Evolutionary conservation across 192 early-diverging fungal genomes (phyloP).

Genomic region (Helicostylum pulchrum): DNA sequence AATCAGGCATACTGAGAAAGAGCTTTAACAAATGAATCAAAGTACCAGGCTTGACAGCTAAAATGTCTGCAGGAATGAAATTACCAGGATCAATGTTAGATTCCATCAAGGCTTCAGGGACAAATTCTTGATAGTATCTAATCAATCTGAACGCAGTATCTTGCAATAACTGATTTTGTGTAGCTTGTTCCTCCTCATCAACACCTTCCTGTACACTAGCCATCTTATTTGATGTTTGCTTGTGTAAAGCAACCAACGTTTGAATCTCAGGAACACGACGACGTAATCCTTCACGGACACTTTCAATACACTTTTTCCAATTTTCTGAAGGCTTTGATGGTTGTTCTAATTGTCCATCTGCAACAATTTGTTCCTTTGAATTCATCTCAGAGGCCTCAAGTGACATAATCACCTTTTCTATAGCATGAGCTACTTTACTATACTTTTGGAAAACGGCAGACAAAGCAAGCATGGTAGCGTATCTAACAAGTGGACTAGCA

Average conservation of each 20-base stretch:
- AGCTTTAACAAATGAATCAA: slow-evolving; percentile 62
- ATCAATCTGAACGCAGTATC: slow-evolving; percentile 58
- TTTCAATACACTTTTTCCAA: slow-evolving; percentile 30
- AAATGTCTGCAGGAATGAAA: slow-evolving; percentile 64
- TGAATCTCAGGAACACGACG: slow-evolving; percentile 71
- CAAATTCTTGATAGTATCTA: slow-evolving; percentile 61
- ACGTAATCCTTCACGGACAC: slow-evolving; percentile 55
- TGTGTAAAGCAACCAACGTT: slow-evolving; percentile 52
- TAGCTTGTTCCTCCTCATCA: slow-evolving; percentile 35
- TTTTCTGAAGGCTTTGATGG: slow-evolving; percentile 18
- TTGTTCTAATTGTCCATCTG: background rate
- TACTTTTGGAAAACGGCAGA: slow-evolving; percentile 62
- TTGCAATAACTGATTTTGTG: slow-evolving; percentile 46
- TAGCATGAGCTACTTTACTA: slow-evolving; percentile 17
- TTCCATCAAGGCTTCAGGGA: slow-evolving; percentile 64
- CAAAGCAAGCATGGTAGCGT: slow-evolving; percentile 56
- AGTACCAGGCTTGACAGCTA: slow-evolving; percentile 45
- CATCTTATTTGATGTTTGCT: slow-evolving; percentile 24
- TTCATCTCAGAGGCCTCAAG: slow-evolving; percentile 23
- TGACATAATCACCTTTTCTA: slow-evolving; percentile 35
- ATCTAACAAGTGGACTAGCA: slow-evolving; percentile 58
- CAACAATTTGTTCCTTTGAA: background rate
- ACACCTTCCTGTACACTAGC: slow-evolving; percentile 36
- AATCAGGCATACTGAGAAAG: slow-evolving; percentile 53
- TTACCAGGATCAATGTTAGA: slow-evolving; percentile 72